Base-by-base conservation (phyloP, 1,139 yeast genomes). In the Eremothecium coryli region DNA sequence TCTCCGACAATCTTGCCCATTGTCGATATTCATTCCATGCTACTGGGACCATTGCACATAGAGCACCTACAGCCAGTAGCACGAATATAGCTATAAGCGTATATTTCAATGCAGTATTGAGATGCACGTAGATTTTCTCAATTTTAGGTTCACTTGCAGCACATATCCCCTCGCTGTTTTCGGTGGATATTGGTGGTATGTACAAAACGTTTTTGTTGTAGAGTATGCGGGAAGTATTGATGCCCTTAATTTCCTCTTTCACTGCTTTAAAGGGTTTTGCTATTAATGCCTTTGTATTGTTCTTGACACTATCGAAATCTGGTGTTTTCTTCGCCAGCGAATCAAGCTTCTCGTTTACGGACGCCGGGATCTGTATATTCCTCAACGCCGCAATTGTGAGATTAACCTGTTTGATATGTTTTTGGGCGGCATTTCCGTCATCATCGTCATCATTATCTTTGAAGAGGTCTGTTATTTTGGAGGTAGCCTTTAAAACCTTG, bases 311-410 rank as follows among this genome's bases (percentile, higher is more conserved):
- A 3, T 67, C 70, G 46, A 78, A 76, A 36, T 71, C 68, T 0
- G 86, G 90, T 1, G 80, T 58, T 9, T 71, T 60, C 1, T 55
- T 56, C 22, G 63, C 60, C 24, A 82, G 52, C 1, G 49, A 45
- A 4, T 69, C 67, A 9, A 85, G 61, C 22, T 73, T 69, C 2
- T 54, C 51, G 43, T 79, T 69, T 25, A 84, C 71, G 0, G 74
- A 60, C 0, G 69, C 48, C 1, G 95, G 85, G 5, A 90, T 80
- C 10, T 70, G 54, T 35, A 90, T 56, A 40, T 77, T 64, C 37
- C 66, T 61, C 42, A 88, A 63, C 0, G 71, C 60, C 3, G 61
- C 53, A 2, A 84, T 65, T 0, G 93, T 76, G 20, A 81, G 49
- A 45, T 77, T 72, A 11, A 90, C 73, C 31, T 63, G 62, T 11